Percentiles rank a stretch among this genome's conserved stretches.
Evolutionary conservation across 768 basidiomycete species (phyloP).

Genomic region (Rhizopogon roseolus): DNA sequence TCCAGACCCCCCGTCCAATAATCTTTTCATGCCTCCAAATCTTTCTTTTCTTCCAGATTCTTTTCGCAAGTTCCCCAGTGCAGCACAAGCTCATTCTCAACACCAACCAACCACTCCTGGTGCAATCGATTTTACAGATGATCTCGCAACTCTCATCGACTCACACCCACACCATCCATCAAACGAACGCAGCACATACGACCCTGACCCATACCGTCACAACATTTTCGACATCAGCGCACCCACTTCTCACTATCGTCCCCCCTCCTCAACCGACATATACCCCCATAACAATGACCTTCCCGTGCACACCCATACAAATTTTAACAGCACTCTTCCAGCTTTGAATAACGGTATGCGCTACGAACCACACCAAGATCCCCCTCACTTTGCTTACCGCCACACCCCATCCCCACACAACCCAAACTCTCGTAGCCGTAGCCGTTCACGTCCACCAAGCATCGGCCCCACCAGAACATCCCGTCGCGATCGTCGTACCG

Average conservation of each 20-base stretch:
- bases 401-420: conserved; percentile 25
- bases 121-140: conserved; percentile 60
- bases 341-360: conserved; percentile 49
- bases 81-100: conserved; percentile 11
- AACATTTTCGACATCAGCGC: conserved; percentile 64
- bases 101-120: conserved; percentile 8
- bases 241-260: conserved; percentile 26
- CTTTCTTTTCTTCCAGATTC: conserved; percentile 47
- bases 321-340: conserved; percentile 48
- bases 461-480: conserved; percentile 54
- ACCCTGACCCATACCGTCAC: conserved; percentile 43
- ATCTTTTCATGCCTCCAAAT: conserved; percentile 42
- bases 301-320: conserved; percentile 25
- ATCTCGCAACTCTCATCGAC: conserved; percentile 58
- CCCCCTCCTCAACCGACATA: conserved; percentile 15
- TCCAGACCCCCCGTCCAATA: conserved; percentile 22
- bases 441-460: conserved; percentile 30
- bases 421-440: conserved; percentile 40
- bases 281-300: conserved; percentile 18
- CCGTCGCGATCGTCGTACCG: conserved; percentile 50
- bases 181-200: conserved; percentile 41
- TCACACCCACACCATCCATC: conserved; percentile 25
- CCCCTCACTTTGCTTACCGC: conserved; percentile 18
- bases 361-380: conserved; percentile 42
- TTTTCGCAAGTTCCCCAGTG: conserved; percentile 46